Percentiles rank a stretch among this genome's conserved stretches.
Conservation (phyloP, 805 yeast species). For the Peterozyma toletana region DNA sequence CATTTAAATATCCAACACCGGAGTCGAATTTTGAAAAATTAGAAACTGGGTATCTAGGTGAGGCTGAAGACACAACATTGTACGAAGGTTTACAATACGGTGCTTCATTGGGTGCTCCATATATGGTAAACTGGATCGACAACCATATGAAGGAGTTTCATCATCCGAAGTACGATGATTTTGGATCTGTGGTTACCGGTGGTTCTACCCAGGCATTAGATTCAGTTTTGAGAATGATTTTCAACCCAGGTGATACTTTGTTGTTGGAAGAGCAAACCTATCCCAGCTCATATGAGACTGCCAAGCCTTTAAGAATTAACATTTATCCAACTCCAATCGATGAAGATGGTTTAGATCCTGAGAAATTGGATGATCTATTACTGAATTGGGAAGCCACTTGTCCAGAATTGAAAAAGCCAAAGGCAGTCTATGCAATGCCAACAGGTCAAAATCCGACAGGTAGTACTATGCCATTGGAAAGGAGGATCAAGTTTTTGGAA, state of each 20-base stretch:
- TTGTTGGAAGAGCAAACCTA: slow-evolving; percentile 79
- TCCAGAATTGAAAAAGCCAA: slow-evolving; percentile 38
- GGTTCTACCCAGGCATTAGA: slow-evolving; percentile 95
- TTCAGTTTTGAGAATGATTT: slow-evolving; percentile 68
- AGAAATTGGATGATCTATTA: slow-evolving; percentile 52
- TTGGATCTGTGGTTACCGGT: slow-evolving; percentile 64
- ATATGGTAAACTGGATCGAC: slow-evolving; percentile 30
- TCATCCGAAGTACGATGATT: slow-evolving; percentile 41
- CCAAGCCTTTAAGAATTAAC: slow-evolving; percentile 20
- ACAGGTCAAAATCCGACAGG: slow-evolving; percentile 90
- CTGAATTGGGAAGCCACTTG: slow-evolving; percentile 61
- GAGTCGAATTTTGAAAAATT: slow-evolving; percentile 21
- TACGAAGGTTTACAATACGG: slow-evolving; percentile 47
- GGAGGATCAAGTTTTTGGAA: slow-evolving; percentile 52
- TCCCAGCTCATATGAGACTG: slow-evolving; percentile 75
- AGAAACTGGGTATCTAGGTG: neutral
- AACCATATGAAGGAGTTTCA: slow-evolving; percentile 37
- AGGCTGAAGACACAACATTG: slow-evolving; percentile 21
- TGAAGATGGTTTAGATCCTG: slow-evolving; percentile 70
- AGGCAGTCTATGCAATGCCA: slow-evolving; percentile 59
- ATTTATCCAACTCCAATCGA: slow-evolving; percentile 76
- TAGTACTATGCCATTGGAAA: slow-evolving; percentile 46
- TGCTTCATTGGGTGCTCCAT: slow-evolving; percentile 38
- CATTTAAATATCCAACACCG: slow-evolving; percentile 26
- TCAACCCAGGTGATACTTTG: slow-evolving; percentile 74